Conservation (phyloP, 2,329 filamentous ascomycete species). For the Penicillium occitanis region DNA sequence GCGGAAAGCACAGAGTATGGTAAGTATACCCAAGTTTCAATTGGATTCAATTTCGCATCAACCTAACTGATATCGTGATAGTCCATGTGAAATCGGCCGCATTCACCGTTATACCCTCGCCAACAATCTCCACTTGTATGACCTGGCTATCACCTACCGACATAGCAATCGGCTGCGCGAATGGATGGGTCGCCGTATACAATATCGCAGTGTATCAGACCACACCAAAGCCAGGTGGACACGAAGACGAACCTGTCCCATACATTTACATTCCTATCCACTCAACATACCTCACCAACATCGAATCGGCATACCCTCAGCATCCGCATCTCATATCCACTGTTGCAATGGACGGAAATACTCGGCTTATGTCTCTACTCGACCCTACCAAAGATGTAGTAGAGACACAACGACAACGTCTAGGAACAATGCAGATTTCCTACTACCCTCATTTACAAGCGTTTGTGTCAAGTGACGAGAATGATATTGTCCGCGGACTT, state of each 20-base stretch:
- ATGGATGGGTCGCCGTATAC: slow-evolving; percentile 59
- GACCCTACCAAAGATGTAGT: slow-evolving; percentile 48
- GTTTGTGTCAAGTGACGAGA: slow-evolving; percentile 57
- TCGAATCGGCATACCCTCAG: slow-evolving; percentile 53
- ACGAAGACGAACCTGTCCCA: slow-evolving; percentile 27
- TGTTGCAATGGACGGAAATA: slow-evolving; percentile 56
- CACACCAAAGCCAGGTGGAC: slow-evolving; percentile 9
- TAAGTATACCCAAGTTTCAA: slow-evolving; percentile 21
- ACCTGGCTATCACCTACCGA: slow-evolving; percentile 58
- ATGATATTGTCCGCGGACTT: slow-evolving; percentile 51
- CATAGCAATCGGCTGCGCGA: slow-evolving; percentile 56
- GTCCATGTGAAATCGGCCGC: slow-evolving; percentile 49
- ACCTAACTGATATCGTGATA: slow-evolving; percentile 22
- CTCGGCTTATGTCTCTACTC: slow-evolving; percentile 56
- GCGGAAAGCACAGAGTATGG: slow-evolving; percentile 34
- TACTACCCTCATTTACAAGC: slow-evolving; percentile 59
- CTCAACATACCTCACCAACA: slow-evolving; percentile 40
- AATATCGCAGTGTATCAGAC: slow-evolving; percentile 36
- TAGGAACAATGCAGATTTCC: slow-evolving; percentile 49
- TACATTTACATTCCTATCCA: slow-evolving; percentile 41
- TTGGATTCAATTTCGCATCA: too few species aligned
- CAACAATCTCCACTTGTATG: slow-evolving; percentile 56
- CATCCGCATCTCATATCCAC: slow-evolving; percentile 54
- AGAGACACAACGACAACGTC: slow-evolving; percentile 50
- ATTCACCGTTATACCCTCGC: slow-evolving; percentile 50